Base-by-base conservation (phyloP, 2,329 filamentous ascomycete species). In the Stagonosporopsis vannaccii region DNA sequence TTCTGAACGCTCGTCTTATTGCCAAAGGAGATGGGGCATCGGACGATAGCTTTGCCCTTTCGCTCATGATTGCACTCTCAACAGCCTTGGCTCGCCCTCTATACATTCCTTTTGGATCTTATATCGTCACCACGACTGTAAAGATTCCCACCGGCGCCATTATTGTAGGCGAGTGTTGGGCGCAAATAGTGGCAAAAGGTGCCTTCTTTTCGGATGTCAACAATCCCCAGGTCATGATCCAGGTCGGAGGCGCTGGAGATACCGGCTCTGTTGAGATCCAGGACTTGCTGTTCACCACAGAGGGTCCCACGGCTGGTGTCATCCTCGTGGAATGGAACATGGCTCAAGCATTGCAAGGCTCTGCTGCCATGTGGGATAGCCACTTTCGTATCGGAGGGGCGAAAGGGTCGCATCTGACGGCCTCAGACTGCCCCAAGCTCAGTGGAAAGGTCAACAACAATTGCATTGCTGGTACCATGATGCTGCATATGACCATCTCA, bases 271-370 rank as follows among this genome's bases (percentile, higher is more conserved):
- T 54, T 5, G 51, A 67, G 36, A 63, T 70, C 17, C 50, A 44
- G 22, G 63, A 70, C 48, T 53, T 70, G 51, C 37, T 67, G 13
- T 65, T 68, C 41, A 65, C 65, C 5, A 49, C 59, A 13, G 80
- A 83, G 46, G 89, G 88, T 1, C 75, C 86, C 15, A 80, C 85
- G 1, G 80, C 85, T 0, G 90, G 90, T 6, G 89, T 89, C 2
- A 79, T 87, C 4, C 76, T 91, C 7, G 84, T 92, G 51, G 82
- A 92, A 69, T 91, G 87, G 81, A 92, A 92, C 70, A 78, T 91
- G 20, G 80, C 39, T 1, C 52, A 42, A 1, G 30, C 33, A 1
- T 45, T 17, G 3, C 50, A 30, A 19, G 61, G 59, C 5, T 53
- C 54, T 20, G 59, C 45, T 20, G 56, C 45, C 4, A 41, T 59